A percentile compares a stretch with the other conserved stretches of the same genome.
These are phyloP conservation scores for Sarcocystis neurona DNA, from an alignment of 169 alveolate species.

Conservation along the genomic window DNA sequence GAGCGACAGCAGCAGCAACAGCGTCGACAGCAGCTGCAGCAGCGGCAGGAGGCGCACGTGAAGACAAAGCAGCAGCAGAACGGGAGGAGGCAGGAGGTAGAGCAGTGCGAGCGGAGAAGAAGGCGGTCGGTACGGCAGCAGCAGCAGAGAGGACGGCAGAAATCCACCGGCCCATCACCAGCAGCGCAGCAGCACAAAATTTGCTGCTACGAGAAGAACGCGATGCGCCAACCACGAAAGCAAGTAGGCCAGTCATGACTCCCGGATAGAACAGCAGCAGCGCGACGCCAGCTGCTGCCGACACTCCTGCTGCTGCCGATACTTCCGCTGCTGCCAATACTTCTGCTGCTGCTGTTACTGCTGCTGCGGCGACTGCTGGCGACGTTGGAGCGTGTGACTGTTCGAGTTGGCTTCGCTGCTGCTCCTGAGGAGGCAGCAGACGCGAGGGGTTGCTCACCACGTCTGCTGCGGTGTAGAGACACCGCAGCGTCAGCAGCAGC, in stretches of 20 bases:
- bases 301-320: not conserved
- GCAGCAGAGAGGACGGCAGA: not conserved
- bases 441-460: not conserved
- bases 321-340: not conserved
- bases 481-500: not conserved
- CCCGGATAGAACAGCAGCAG: not conserved
- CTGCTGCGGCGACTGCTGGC: too few species aligned
- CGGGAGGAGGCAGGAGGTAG: not conserved
- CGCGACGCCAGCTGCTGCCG: not conserved
- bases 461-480: conserved; percentile 26
- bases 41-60: not conserved
- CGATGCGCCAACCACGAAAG: not conserved
- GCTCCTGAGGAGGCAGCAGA: not conserved
- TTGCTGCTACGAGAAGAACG: not conserved
- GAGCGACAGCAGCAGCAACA: not conserved
- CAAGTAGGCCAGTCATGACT: not conserved
- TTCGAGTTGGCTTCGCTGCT: too few species aligned
- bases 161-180: conserved; percentile 19
- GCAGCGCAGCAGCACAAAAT: conserved; percentile 4
- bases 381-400: too few species aligned
- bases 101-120: not conserved
- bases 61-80: not conserved
- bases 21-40: not conserved
- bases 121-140: not conserved
- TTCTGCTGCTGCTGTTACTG: too few species aligned